phyloP scores from a whole-genome alignment of 2,329 filamentous ascomycete genomes.

The Teratosphaeria gauchensis region DNA sequence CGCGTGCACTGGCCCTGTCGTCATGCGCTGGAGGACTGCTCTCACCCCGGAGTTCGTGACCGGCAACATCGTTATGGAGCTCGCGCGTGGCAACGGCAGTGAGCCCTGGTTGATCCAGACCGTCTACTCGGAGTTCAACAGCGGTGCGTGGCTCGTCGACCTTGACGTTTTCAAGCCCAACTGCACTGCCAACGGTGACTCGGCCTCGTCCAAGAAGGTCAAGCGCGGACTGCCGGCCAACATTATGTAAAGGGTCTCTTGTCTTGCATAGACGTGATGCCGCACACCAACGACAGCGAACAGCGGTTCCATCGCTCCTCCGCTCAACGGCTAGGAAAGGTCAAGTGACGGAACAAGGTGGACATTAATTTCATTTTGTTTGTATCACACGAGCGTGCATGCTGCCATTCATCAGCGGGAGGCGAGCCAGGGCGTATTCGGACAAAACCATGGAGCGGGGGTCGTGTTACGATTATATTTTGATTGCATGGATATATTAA shows the following conservation, averaged over 20 bases:
- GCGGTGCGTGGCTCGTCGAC: constrained; percentile 15
- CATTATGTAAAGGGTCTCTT: constrained; percentile 2
- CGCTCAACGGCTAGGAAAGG: neutral
- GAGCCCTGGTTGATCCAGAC: constrained; percentile 22
- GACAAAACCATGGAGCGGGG: neutral
- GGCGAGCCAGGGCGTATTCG: neutral
- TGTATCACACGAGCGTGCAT: neutral
- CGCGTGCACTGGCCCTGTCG: constrained; percentile 21
- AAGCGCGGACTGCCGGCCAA: constrained; percentile 2
- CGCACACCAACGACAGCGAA: no score
- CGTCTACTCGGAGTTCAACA: constrained; percentile 21
- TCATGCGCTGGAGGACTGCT: constrained; percentile 19
- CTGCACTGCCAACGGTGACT: constrained; percentile 5
- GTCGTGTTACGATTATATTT: neutral
- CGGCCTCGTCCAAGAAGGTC: constrained; percentile 1
- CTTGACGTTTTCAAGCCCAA: constrained; percentile 10
- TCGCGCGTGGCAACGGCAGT: constrained; percentile 6
- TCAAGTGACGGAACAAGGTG: neutral
- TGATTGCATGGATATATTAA: neutral
- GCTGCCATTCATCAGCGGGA: neutral
- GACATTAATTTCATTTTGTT: neutral
- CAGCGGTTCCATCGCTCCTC: no score
- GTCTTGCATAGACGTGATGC: no score
- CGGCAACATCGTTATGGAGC: constrained; percentile 21
- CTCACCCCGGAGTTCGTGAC: constrained; percentile 17